These are phyloP conservation scores for Exophiala alcalophila DNA, from an alignment of 2,329 filamentous ascomycete species.

Conservation along the genomic window DNA sequence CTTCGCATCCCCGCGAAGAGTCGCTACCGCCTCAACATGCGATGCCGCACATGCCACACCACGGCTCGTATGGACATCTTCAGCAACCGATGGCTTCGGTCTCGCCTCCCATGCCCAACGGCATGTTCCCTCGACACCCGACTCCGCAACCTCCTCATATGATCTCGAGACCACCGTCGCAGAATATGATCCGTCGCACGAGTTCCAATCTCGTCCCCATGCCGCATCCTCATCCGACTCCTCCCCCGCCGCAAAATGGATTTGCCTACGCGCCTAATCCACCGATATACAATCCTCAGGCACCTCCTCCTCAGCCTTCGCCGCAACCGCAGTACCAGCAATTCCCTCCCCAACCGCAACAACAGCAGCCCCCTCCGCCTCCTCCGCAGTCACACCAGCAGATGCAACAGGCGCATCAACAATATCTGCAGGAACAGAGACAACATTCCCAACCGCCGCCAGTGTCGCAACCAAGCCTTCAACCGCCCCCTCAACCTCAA, in stretches of 20 bases:
- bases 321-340: constrained; percentile 37
- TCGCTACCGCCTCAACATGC: constrained; percentile 48
- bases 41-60: constrained; percentile 66
- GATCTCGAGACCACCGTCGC: constrained; percentile 72
- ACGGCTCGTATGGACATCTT: constrained; percentile 72
- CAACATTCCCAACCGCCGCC: constrained; percentile 63
- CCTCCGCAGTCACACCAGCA: constrained; percentile 42
- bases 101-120: constrained; percentile 82
- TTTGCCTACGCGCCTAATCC: constrained; percentile 85
- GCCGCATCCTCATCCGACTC: constrained; percentile 58
- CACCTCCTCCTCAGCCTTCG: constrained; percentile 38
- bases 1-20: constrained; percentile 68
- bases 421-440: constrained; percentile 73
- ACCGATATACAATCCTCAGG: constrained; percentile 74
- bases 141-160: constrained; percentile 73
- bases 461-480: constrained; percentile 58
- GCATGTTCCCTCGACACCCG: constrained; percentile 69
- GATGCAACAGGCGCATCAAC: constrained; percentile 58
- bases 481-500: constrained; percentile 55
- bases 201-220: constrained; percentile 71
- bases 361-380: constrained; percentile 47
- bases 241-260: constrained; percentile 63
- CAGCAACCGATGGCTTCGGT: constrained; percentile 78
- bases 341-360: constrained; percentile 45
- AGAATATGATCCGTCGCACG: constrained; percentile 73